A percentile compares a stretch with the other conserved stretches of the same genome.
Conservation (phyloP, 257 asterid genomes). For the Solanum sejunctum region DNA sequence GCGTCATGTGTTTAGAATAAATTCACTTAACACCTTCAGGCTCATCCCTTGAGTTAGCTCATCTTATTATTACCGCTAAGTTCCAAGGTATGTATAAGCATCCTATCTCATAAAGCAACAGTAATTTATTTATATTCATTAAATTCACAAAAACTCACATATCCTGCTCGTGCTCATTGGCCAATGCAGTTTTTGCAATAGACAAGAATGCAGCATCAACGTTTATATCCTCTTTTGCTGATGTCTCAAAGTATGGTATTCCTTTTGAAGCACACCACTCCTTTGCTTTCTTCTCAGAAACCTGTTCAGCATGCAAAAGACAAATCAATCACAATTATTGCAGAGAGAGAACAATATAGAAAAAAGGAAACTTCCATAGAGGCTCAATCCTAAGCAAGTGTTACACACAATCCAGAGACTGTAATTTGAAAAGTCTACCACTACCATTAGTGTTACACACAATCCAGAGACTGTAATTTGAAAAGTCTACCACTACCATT, state of each 20-base stretch:
- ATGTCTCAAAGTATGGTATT: constrained; percentile 95
- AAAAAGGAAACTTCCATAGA: neutral
- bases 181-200: constrained; percentile 89
- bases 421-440: neutral
- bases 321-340: constrained; percentile 1
- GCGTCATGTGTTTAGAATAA: neutral
- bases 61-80: neutral
- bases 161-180: constrained; percentile 88
- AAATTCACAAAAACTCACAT: constrained; percentile 43
- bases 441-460: neutral
- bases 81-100: neutral
- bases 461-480: neutral
- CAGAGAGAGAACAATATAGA: neutral
- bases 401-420: neutral
- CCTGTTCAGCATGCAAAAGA: constrained; percentile 31
- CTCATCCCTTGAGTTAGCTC: neutral
- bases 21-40: neutral
- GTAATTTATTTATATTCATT: neutral
- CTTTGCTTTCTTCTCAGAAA: constrained; percentile 87
- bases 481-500: neutral
- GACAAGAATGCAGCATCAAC: constrained; percentile 89
- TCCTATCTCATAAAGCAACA: neutral
- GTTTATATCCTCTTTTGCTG: constrained; percentile 94
- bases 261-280: constrained; percentile 99
- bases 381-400: neutral